Percentiles rank a stretch among this genome's conserved stretches.
Conservation (phyloP, 2,329 filamentous ascomycete genomes). For the Colletotrichum orbiculare region DNA sequence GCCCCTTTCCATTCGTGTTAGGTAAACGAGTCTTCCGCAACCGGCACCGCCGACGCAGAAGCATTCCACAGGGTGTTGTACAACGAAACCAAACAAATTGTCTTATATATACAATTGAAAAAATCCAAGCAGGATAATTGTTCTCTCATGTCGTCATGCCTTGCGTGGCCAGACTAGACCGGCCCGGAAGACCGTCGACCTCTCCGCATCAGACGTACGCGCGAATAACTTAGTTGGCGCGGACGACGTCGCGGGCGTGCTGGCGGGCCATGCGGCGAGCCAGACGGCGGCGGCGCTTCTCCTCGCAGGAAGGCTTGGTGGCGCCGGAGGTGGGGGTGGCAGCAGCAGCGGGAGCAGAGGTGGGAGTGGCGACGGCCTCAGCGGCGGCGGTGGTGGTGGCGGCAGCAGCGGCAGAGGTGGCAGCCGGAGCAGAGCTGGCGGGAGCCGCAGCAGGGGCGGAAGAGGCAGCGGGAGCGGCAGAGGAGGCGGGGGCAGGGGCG, state of each 20-base stretch:
- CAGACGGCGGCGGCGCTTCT: slow-evolving; percentile 36
- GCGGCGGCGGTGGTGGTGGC: slow-evolving; percentile 31
- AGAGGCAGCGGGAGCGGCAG: slow-evolving; percentile 38
- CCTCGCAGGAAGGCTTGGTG: slow-evolving; percentile 29
- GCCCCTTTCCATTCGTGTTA: slow-evolving; percentile 31
- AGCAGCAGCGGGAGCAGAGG: slow-evolving; percentile 12
- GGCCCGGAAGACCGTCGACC: background rate
- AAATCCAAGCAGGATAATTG: slow-evolving; percentile 14
- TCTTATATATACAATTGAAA: slow-evolving; percentile 34
- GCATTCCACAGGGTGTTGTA: slow-evolving; percentile 21
- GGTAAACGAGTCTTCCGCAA: background rate
- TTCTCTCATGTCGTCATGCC: slow-evolving; percentile 23
- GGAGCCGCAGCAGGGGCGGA: slow-evolving; percentile 26
- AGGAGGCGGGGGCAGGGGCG: slow-evolving; percentile 40
- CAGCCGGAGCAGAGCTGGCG: slow-evolving; percentile 41
- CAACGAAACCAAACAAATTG: slow-evolving; percentile 22
- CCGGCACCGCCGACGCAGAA: slow-evolving; percentile 32
- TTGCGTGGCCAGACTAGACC: background rate
- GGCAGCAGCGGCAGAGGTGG: slow-evolving; percentile 34
- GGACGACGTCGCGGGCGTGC: slow-evolving; percentile 35
- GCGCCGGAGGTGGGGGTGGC: slow-evolving; percentile 12
- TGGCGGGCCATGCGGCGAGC: slow-evolving; percentile 35
- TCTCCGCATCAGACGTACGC: background rate
- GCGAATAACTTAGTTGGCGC: slow-evolving; percentile 9
- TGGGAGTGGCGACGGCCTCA: slow-evolving; percentile 28